Evolutionary conservation across 129 eudicot genomes (phyloP), one percentile per base, ranked within the genome.

Genomic region (Apium graveolens): DNA sequence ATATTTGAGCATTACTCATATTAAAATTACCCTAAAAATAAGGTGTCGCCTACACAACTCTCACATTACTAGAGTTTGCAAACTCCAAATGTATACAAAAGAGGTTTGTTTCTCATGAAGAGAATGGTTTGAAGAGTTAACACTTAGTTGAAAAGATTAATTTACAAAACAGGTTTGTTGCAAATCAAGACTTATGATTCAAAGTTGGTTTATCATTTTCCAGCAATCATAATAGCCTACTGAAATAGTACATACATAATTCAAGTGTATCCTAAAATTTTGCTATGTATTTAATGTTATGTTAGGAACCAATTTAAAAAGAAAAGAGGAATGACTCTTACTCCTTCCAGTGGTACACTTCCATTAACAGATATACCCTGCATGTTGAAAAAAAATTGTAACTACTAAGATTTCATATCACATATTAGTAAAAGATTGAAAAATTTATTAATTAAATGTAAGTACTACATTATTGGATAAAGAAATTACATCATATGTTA

Each of bases 261-360:
- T 7, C 11, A n/a, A 57, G 3, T n/a, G 32, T n/a, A 26, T n/a
- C 5, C 34, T n/a, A n/a, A 11, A n/a, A n/a, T 7, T 57, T 57
- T 9, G 12, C 24, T 24, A 57, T 57, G 4, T 26, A 55, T 8
- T 16, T 26, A 60, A 12, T 32, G 20, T 17, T 32, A 29, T n/a
- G n/a, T n/a, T n/a, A n/a, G 4, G 39, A 29, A 27, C 24, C 3
- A 14, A 13, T 14, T 11, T 10, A 27, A 17, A 26, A n/a, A 13
- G 6, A 41, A 72, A 72, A 24, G 35, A 72, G 9, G 5, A 42
- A 41, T 39, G 24, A 37, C 27, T 73, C 77, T 44, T 73, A 73
- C 77, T 73, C 77, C 41, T 73, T 73, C 39, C 77, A 60, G 42
- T 73, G 77, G 39, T 44, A 60, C 39, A 27, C 57, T 73, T 73